phyloP scores from a whole-genome alignment of 2,329 filamentous ascomycete species.

The Chaetomiaceae sp. region DNA sequence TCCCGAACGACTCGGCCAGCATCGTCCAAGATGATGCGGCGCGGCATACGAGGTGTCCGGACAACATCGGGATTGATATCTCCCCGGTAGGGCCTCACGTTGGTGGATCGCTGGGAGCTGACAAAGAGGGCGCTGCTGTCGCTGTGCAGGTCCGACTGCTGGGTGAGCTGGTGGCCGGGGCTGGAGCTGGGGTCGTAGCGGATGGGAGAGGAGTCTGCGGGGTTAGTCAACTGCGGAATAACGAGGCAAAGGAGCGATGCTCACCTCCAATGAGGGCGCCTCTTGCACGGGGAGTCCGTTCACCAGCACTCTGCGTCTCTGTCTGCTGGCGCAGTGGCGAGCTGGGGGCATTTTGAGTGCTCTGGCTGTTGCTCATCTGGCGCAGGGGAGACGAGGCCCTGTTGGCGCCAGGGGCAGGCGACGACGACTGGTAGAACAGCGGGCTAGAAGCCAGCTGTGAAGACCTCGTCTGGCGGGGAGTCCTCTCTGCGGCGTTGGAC shows the following conservation, averaged over 20 bases:
- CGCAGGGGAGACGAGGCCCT: constrained; percentile 49
- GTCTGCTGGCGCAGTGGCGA: constrained; percentile 58
- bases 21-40: constrained; percentile 57
- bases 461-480: constrained; percentile 43
- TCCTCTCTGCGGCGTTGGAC: constrained; percentile 29
- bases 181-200: constrained; percentile 88
- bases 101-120: constrained; percentile 53
- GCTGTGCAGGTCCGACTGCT: constrained; percentile 68
- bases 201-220: constrained; percentile 82
- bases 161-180: constrained; percentile 59
- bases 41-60: constrained; percentile 47
- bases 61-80: constrained; percentile 81
- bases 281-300: constrained; percentile 68
- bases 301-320: constrained; percentile 55
- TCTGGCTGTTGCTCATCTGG: constrained; percentile 56
- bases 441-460: constrained; percentile 69
- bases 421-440: constrained; percentile 63
- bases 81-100: constrained; percentile 63
- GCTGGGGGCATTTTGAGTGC: constrained; percentile 46
- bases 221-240: not conserved
- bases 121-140: constrained; percentile 88
- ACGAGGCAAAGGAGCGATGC: constrained; percentile 17
- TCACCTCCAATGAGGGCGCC: constrained; percentile 59
- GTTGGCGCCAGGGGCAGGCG: constrained; percentile 34
- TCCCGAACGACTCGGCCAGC: constrained; percentile 55